Evolutionary conservation across 306 rosid genomes (phyloP).

Genomic region (Pterocarpus macrocarpus): DNA sequence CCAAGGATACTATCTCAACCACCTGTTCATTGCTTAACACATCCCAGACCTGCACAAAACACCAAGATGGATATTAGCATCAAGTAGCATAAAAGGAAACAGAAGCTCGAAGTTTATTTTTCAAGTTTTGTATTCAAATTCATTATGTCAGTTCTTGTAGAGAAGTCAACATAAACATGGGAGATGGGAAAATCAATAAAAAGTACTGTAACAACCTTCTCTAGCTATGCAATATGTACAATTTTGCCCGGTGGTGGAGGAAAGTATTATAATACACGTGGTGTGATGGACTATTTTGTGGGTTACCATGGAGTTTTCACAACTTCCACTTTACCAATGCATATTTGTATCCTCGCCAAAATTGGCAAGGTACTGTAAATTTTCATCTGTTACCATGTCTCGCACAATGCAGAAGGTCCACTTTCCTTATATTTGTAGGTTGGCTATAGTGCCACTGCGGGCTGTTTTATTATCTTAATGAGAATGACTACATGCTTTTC

Average conservation of each 20-base stretch:
- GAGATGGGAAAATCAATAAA: conserved; percentile 6
- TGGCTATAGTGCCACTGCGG: not conserved
- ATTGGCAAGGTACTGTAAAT: not conserved
- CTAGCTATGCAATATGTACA: conserved; percentile 6
- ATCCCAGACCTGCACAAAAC: conserved; percentile 83
- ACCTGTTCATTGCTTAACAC: conserved; percentile 97
- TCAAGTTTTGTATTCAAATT: not conserved
- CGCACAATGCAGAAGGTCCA: not conserved
- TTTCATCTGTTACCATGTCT: not conserved
- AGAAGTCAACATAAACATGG: conserved; percentile 25
- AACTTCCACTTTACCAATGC: conserved; percentile 9
- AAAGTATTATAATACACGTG: not conserved
- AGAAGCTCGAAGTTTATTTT: not conserved
- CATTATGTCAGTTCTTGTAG: not conserved
- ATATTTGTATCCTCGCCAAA: not conserved
- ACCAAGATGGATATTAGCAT: not conserved
- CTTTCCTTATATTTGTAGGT: not conserved
- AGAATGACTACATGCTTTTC: not conserved
- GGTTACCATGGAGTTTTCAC: not conserved
- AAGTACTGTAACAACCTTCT: not conserved
- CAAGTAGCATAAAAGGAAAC: not conserved
- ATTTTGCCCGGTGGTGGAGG: conserved; percentile 26
- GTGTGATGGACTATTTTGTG: conserved; percentile 25
- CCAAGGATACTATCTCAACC: conserved; percentile 81
- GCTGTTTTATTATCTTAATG: not conserved